These are phyloP conservation scores for Auxenochlorella pyrenoidosa DNA, from an alignment of 139 green algal genomes.

Conservation along the genomic window DNA sequence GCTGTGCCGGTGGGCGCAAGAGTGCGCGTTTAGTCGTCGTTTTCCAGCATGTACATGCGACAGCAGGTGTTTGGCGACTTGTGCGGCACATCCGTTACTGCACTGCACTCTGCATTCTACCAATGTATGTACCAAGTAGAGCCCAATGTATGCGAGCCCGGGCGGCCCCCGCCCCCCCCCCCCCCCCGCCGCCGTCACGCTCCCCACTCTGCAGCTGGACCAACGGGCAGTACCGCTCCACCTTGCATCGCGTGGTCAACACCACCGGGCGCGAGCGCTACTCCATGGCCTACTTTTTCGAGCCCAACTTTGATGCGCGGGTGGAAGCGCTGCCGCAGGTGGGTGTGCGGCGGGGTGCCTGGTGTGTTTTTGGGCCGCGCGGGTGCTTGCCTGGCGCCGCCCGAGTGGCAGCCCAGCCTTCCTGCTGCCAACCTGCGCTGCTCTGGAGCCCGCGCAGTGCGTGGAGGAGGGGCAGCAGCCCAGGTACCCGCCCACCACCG, in stretches of 20 bases:
- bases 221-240: slow-evolving; percentile 73
- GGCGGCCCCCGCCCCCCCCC: too few relatives aligned
- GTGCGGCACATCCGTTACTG: too few relatives aligned
- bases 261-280: slow-evolving; percentile 71
- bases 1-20: slow-evolving; percentile 71
- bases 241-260: slow-evolving; percentile 88
- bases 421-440: too few relatives aligned
- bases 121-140: too few relatives aligned
- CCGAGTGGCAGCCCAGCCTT: too few relatives aligned
- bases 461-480: not conserved
- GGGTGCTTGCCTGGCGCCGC: too few relatives aligned
- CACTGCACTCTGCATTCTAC: too few relatives aligned
- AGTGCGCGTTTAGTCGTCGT: too few relatives aligned
- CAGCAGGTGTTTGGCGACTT: too few relatives aligned
- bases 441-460: not conserved
- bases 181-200: not conserved
- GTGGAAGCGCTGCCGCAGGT: slow-evolving; percentile 12
- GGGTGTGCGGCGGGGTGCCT: not conserved
- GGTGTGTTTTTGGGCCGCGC: too few relatives aligned
- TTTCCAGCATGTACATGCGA: too few relatives aligned
- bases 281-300: slow-evolving; percentile 90
- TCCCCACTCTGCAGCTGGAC: slow-evolving; percentile 60
- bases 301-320: slow-evolving; percentile 56
- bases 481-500: slow-evolving; percentile 27
- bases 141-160: not conserved